These are phyloP conservation scores for Ilex asprella DNA, from an alignment of 257 asterid species.

Conservation along the genomic window DNA sequence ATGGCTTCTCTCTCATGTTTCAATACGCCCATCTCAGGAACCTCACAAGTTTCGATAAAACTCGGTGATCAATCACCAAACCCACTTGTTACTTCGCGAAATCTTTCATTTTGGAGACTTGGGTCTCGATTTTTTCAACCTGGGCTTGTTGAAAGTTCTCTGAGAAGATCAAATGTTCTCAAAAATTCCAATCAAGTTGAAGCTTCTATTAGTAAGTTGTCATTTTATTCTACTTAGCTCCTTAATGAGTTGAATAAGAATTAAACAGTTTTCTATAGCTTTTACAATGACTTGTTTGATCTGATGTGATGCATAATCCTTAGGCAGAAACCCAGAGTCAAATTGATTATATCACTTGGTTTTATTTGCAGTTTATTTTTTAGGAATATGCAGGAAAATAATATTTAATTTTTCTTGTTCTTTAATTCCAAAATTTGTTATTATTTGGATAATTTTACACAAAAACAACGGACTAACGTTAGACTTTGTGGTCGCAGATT, in stretches of 20 bases:
- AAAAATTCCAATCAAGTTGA: constrained; percentile 33
- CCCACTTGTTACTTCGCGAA: constrained; percentile 17
- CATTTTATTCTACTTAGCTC: background rate
- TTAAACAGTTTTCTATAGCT: background rate
- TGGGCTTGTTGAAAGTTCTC: constrained; percentile 9
- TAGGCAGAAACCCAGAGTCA: background rate
- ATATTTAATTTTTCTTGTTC: background rate
- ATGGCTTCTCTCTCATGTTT: constrained; percentile 39
- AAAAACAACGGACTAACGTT: no score
- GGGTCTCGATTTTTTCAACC: constrained; percentile 21
- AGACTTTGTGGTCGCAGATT: constrained; percentile 14
- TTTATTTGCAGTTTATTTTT: no score
- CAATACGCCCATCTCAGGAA: constrained; percentile 32
- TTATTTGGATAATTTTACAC: constrained; percentile 5
- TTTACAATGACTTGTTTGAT: background rate
- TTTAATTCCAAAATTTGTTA: background rate
- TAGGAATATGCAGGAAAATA: background rate
- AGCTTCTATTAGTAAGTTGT: constrained; percentile 36
- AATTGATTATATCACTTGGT: background rate
- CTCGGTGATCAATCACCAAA: constrained; percentile 16
- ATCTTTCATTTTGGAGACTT: constrained; percentile 26
- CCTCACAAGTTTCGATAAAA: constrained; percentile 18
- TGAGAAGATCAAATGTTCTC: constrained; percentile 19
- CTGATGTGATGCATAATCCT: background rate
- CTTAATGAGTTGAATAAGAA: background rate